Evolutionary conservation across 768 basidiomycete species (phyloP).

Genomic region (Leccinellum rugosiceps): DNA sequence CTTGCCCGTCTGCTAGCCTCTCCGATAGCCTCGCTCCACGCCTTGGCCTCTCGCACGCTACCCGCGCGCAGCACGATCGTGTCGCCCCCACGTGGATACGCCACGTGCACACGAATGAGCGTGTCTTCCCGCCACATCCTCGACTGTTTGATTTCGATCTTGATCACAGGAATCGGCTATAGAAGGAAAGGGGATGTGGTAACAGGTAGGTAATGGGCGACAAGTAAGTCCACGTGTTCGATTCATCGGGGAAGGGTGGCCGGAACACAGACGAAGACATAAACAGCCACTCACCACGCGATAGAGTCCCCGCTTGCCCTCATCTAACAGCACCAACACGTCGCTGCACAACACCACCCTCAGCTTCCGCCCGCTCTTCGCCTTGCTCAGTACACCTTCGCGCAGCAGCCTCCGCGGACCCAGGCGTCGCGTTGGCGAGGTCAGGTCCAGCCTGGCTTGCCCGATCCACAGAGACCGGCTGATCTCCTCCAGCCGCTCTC

Average conservation of each 20-base stretch:
- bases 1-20: constrained; percentile 10
- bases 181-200: background rate
- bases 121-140: constrained; percentile 57
- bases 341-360: constrained; percentile 84
- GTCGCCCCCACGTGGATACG: constrained; percentile 75
- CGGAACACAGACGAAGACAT: background rate
- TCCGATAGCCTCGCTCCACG: constrained; percentile 45
- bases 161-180: constrained; percentile 73
- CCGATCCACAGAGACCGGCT: constrained; percentile 87
- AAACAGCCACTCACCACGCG: constrained; percentile 62
- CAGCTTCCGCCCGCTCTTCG: constrained; percentile 80
- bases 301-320: constrained; percentile 64
- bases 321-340: constrained; percentile 82
- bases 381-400: constrained; percentile 75
- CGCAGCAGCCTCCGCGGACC: constrained; percentile 77
- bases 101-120: constrained; percentile 61
- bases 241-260: background rate
- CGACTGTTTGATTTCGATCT: constrained; percentile 58
- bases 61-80: constrained; percentile 56
- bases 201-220: background rate
- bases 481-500: constrained; percentile 68
- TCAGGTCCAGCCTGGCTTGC: constrained; percentile 85
- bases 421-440: constrained; percentile 78
- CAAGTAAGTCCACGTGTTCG: too few species aligned
- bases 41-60: constrained; percentile 56